Conservation (phyloP, 2,329 filamentous ascomycete genomes). For the Trichothecium sympodiale region DNA sequence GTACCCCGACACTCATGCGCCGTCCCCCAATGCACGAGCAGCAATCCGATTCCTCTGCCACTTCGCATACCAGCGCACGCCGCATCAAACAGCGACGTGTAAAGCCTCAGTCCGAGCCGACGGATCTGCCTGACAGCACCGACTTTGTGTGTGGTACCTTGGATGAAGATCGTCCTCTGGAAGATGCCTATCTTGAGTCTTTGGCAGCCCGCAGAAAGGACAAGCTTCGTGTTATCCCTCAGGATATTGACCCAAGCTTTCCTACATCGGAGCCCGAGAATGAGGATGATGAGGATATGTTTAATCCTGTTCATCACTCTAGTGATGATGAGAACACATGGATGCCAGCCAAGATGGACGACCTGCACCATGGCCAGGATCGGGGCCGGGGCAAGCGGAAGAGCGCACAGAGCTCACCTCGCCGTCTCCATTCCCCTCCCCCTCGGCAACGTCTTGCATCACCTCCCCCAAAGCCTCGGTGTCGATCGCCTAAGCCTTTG, state of each 20-base stretch:
- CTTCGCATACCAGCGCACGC: constrained; percentile 21
- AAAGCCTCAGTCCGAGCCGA: constrained; percentile 39
- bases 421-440: constrained; percentile 35
- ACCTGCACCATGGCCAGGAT: constrained; percentile 48
- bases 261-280: constrained; percentile 88
- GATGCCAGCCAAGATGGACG: constrained; percentile 63
- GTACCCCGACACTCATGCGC: constrained; percentile 14
- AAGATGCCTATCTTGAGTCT: constrained; percentile 82
- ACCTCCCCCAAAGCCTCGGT: constrained; percentile 33
- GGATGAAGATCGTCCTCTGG: constrained; percentile 89
- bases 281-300: constrained; percentile 64
- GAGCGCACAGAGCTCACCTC: constrained; percentile 34
- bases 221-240: constrained; percentile 76
- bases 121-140: constrained; percentile 89
- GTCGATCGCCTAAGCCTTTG: constrained; percentile 39
- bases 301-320: constrained; percentile 43
- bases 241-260: constrained; percentile 96
- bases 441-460: constrained; percentile 16
- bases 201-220: constrained; percentile 70
- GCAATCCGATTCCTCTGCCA: constrained; percentile 52
- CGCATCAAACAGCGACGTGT: constrained; percentile 17
- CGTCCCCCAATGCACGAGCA: constrained; percentile 29
- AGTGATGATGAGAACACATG: constrained; percentile 55
- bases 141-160: constrained; percentile 98
- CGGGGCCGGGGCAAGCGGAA: constrained; percentile 36